These are phyloP conservation scores for Daldinia decipiens DNA, from an alignment of 495 filamentous ascomycete genomes.

Conservation along the genomic window DNA sequence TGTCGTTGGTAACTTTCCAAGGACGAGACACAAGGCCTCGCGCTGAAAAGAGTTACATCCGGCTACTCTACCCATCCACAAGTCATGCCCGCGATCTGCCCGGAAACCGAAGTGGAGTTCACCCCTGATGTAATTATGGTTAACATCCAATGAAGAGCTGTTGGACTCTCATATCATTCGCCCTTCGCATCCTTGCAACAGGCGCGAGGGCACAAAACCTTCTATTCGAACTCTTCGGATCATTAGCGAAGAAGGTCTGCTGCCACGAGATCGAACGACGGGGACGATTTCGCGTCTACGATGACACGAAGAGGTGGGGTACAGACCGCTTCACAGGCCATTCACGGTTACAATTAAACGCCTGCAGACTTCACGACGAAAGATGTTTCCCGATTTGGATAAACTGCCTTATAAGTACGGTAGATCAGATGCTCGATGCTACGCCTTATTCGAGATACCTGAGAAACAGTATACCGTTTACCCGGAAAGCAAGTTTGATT, in stretches of 20 bases:
- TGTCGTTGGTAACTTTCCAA: background rate
- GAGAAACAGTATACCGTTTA: background rate
- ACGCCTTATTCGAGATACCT: background rate
- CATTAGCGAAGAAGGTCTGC: conserved; percentile 5
- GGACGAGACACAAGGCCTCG: background rate
- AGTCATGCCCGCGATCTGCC: background rate
- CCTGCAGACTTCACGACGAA: background rate
- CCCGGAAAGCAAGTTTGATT: background rate
- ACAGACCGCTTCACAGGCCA: background rate
- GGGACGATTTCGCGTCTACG: background rate
- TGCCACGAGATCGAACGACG: conserved; percentile 6
- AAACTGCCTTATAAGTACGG: background rate
- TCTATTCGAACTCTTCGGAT: background rate
- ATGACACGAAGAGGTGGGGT: conserved; percentile 1
- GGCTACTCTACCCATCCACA: background rate
- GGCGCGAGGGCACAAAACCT: background rate
- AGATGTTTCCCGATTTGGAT: background rate
- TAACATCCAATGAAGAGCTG: background rate
- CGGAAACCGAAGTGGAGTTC: background rate
- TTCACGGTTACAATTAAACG: background rate
- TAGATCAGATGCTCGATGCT: background rate
- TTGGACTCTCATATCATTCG: background rate
- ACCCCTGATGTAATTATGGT: background rate
- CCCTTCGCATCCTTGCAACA: conserved; percentile 1
- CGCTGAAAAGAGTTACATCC: background rate